Conservation (phyloP, 179 eudicot species). For the Beta macrorhiza region DNA sequence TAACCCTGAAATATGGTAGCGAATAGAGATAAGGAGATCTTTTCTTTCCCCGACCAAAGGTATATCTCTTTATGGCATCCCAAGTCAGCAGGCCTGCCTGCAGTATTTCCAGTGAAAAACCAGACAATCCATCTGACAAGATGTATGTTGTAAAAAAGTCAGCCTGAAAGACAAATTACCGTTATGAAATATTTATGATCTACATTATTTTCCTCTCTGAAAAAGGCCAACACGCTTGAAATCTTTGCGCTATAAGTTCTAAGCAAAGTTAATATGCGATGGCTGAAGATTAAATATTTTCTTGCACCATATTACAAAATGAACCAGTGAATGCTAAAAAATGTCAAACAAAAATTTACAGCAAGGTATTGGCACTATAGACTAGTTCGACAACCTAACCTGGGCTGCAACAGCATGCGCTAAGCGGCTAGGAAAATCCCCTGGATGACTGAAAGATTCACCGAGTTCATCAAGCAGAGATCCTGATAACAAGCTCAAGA, state of each 20-base stretch:
- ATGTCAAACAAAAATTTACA: background rate
- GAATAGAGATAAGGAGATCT: constrained; percentile 62
- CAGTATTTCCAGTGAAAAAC: constrained; percentile 80
- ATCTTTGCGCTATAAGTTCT: background rate
- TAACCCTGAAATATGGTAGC: constrained; percentile 65
- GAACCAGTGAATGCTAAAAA: too few species aligned
- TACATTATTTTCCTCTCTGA: background rate
- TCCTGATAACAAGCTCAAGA: constrained; percentile 81
- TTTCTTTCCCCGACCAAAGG: constrained; percentile 64
- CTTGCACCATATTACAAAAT: background rate
- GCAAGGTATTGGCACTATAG: background rate
- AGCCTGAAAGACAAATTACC: constrained; percentile 53
- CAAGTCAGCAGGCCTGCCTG: constrained; percentile 76
- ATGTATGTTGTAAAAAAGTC: constrained; percentile 93
- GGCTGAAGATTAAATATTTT: background rate
- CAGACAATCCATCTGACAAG: constrained; percentile 81
- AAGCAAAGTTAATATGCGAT: background rate
- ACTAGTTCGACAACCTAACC: constrained; percentile 40
- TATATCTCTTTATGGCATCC: constrained; percentile 54
- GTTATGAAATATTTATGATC: background rate
- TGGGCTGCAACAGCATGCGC: constrained; percentile 90
- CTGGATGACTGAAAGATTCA: constrained; percentile 67
- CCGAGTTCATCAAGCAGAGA: constrained; percentile 92
- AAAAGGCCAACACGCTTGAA: background rate
- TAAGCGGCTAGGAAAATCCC: constrained; percentile 72